Base-by-base conservation (phyloP, 129 eudicot species). In the Saposhnikovia divaricata region DNA sequence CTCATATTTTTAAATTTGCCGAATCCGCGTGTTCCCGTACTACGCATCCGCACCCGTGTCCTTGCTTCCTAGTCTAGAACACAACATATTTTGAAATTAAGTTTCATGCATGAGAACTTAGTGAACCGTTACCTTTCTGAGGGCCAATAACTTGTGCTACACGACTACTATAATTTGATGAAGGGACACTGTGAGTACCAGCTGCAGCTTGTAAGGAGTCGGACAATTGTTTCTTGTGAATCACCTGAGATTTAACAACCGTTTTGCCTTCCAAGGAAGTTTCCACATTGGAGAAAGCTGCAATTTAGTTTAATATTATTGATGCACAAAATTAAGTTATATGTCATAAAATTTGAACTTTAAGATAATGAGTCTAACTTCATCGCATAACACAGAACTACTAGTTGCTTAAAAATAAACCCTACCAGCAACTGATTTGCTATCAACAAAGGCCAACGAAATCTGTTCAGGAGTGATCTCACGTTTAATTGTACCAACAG, bases 401-500 rank as follows among this genome's bases (percentile, higher is more conserved):
- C 72, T 80, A 46, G 72, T 65, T 46, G n/a, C 23, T 23, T 48
- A 45, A 5, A 75, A n/a, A 75, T 27, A 15, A 3, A 19, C 5
- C 89, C 87, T 72, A 90, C 92, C 46, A 6, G 93, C 75, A 81
- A 68, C 79, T 80, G 79, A 44, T 81, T 84, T 88, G 82, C 72
- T 85, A 81, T 81, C 77, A 73, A 14, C 39, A 23, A 88, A 78
- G 77, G 84, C 87, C 78, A 80, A 83, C 0, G 79, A 75, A 72
- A 72, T 48, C 74, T 78, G 80, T 59, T 89, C 92, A 79, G 71
- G 83, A 63, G 82, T 31, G 21, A 83, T 83, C 79, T 87, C 93
- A 83, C 81, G 88, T 47, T 81, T 86, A 80, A 84, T 88, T 72
- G 87, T 76, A 74, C 96, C 92, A 77, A 82, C 86, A 48, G 86